Evolutionary conservation across 495 filamentous ascomycete species (phyloP).

Genomic region (Trichoderma orchidacearum): DNA sequence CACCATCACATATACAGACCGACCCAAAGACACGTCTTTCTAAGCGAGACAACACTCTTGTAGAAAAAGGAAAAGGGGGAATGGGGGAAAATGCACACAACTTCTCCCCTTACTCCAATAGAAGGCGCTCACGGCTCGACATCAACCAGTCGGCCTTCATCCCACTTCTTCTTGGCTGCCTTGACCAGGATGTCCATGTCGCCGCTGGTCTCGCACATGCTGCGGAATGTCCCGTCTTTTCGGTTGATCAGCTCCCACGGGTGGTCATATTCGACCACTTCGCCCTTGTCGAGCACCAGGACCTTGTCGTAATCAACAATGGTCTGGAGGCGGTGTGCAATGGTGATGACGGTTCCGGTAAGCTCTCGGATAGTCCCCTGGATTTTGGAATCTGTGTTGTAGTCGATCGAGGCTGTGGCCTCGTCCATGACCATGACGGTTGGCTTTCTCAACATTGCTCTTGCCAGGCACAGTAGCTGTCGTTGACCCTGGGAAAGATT

Average conservation of each 20-base stretch:
- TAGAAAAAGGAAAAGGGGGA: no score
- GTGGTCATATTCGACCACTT: slow-evolving; percentile 76
- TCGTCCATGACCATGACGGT: slow-evolving; percentile 98
- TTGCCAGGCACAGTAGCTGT: slow-evolving; percentile 89
- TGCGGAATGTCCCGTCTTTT: slow-evolving; percentile 57
- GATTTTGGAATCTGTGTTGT: slow-evolving; percentile 88
- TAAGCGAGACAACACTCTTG: no score
- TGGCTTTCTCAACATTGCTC: slow-evolving; percentile 82
- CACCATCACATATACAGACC: not conserved
- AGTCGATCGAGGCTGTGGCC: slow-evolving; percentile 96
- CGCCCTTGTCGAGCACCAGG: slow-evolving; percentile 84
- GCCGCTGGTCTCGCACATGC: slow-evolving; percentile 94
- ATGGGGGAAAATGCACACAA: no score
- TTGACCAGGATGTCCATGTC: slow-evolving; percentile 60
- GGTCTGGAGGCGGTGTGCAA: slow-evolving; percentile 93
- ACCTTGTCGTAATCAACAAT: slow-evolving; percentile 98
- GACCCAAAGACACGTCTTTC: no score
- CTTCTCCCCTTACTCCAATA: no score
- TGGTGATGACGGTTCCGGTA: slow-evolving; percentile 88
- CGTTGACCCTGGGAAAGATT: slow-evolving; percentile 96
- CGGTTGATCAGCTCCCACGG: slow-evolving; percentile 65
- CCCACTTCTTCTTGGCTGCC: slow-evolving; percentile 57
- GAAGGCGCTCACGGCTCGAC: not conserved
- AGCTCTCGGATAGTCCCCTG: slow-evolving; percentile 89
- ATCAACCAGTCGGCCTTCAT: slow-evolving; percentile 27